Conservation (phyloP, 2,329 filamentous ascomycete genomes). For the Neonectria punicea region DNA sequence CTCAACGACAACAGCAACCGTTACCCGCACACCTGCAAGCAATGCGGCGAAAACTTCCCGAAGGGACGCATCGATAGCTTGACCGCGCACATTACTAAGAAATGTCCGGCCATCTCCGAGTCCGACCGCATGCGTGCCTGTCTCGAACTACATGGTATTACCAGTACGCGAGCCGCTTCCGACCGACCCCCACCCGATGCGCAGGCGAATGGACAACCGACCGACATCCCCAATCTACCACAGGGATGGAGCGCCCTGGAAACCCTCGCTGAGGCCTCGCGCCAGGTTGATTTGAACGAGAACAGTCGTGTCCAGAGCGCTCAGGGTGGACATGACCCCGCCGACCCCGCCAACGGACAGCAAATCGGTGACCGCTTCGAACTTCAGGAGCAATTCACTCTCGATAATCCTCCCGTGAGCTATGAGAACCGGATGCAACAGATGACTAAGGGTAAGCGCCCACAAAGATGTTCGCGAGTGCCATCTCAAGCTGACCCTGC, state of each 20-base stretch:
- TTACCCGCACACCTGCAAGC: constrained; percentile 90
- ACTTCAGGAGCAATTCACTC: constrained; percentile 67
- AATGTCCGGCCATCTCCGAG: constrained; percentile 82
- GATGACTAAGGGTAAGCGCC: constrained; percentile 41
- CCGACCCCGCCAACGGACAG: constrained; percentile 38
- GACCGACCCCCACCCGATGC: constrained; percentile 44
- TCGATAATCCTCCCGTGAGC: constrained; percentile 64
- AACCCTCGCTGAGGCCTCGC: constrained; percentile 87
- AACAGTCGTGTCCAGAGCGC: constrained; percentile 64
- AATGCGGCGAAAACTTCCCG: constrained; percentile 88
- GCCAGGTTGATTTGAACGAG: constrained; percentile 76
- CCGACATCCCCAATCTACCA: constrained; percentile 50
- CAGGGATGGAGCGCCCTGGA: constrained; percentile 84
- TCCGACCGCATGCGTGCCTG: constrained; percentile 80
- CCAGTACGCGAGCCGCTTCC: constrained; percentile 55
- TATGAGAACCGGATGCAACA: constrained; percentile 53
- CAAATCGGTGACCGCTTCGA: constrained; percentile 57
- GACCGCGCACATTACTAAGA: constrained; percentile 83
- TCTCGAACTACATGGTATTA: constrained; percentile 76
- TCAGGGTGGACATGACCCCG: constrained; percentile 46
- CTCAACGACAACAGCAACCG: constrained; percentile 90
- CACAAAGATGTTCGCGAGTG: not conserved
- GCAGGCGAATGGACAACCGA: constrained; percentile 44
- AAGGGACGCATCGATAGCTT: constrained; percentile 89
- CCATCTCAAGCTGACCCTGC: constrained; percentile 22